Evolutionary conservation across 371 early-diverging fungal genomes (phyloP), one percentile per base, ranked within the genome.

Genomic region (Mucor ambiguus): DNA sequence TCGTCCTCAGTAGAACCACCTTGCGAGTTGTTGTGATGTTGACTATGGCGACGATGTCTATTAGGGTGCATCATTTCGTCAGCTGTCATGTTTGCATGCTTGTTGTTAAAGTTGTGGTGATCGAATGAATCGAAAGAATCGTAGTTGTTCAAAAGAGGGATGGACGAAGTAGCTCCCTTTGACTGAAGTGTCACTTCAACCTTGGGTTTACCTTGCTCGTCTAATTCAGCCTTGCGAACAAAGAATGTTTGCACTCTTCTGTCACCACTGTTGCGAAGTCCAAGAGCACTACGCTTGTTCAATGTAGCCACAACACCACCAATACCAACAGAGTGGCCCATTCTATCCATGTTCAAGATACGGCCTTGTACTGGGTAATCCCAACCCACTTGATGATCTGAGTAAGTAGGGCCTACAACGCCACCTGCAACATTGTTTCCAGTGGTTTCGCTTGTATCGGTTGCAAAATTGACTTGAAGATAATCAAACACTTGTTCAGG

Each of bases 351-450:
- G 70, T 87, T 87, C n/a, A 93, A 78, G 38, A 87, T 79, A 67
- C 93, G 90, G 46, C 93, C 93, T 57, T 84, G 75, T 1, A 93
- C 90, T 20, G 79, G 82, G 58, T 82, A 77, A 43, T 75, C 76
- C 64, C 73, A 70, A 5, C 74, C 80, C 16, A 67, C 54, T 11
- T 74, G 44, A 55, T 72, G 44, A 14, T 81, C 73, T 28, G 75
- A 77, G 65, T 79, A 73, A 22, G 77, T 75, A 30, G 80, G 79
- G 4, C 82, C 81, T 20, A 78, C 81, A n/a, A 79, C 66, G 16
- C 66, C 60, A 24, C 26, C 49, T n/a, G 20, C 44, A n/a, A 44
- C 44, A 20, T 44, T 49, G 49, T 24, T 49, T 28, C 46, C 52
- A 30, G 28, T 46, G 22, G 48, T 57, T 10, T 68, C 56, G 32